Conservation (phyloP, 768 basidiomycete genomes). For the Leccinum uliginosum region DNA sequence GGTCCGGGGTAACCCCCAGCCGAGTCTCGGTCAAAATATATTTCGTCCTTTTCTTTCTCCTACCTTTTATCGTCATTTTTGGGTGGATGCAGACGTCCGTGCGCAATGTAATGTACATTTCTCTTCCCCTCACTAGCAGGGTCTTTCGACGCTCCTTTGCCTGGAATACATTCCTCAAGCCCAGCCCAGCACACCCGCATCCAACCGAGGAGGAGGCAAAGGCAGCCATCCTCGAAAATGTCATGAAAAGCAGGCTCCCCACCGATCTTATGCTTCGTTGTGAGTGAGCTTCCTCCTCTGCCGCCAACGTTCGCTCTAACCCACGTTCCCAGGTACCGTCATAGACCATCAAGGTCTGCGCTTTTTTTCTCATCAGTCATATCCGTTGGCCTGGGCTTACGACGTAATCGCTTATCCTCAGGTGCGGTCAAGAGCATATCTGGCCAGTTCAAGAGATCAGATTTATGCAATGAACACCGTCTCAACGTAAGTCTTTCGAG, state of each 20-base stretch:
- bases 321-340: constrained; percentile 62
- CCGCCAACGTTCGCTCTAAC: constrained; percentile 9
- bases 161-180: constrained; percentile 26
- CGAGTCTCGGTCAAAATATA: constrained; percentile 15
- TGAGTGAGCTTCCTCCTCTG: constrained; percentile 39
- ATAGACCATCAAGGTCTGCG: constrained; percentile 77
- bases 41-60: constrained; percentile 22
- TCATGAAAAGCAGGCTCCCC: constrained; percentile 83
- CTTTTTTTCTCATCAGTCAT: constrained; percentile 14
- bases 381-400: constrained; percentile 7
- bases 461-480: constrained; percentile 82
- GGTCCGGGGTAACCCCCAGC: constrained; percentile 18
- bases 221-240: constrained; percentile 74
- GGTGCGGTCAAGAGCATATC: constrained; percentile 85
- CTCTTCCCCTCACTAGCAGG: not conserved
- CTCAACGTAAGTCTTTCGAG: constrained; percentile 67
- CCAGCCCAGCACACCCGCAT: not conserved
- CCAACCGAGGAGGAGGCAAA: constrained; percentile 66
- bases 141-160: constrained; percentile 14
- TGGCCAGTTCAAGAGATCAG: constrained; percentile 86
- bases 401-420: constrained; percentile 35
- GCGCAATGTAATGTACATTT: constrained; percentile 36
- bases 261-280: constrained; percentile 89
- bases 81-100: constrained; percentile 33
- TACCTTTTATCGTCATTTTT: not conserved